These are phyloP conservation scores for Cymbidium sinense DNA, from an alignment of 106 monocot species.

Conservation along the genomic window DNA sequence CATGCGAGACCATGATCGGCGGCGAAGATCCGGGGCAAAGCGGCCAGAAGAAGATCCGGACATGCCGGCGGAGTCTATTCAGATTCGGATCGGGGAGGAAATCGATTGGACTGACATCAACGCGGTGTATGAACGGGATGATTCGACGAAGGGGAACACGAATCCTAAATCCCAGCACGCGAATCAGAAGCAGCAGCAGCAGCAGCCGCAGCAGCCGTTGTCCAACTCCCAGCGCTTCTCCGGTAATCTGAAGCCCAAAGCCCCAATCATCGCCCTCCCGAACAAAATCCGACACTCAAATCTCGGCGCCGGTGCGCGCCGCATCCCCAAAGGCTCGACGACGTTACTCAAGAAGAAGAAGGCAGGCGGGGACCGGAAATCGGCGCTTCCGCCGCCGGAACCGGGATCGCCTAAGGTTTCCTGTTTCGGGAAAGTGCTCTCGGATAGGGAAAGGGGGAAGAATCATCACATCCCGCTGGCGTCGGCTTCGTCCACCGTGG, in stretches of 20 bases:
- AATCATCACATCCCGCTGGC: background rate
- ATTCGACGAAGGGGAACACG: constrained; percentile 62
- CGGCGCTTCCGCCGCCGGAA: constrained; percentile 20
- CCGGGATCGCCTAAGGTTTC: constrained; percentile 75
- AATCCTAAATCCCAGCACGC: constrained; percentile 54
- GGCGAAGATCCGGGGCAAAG: background rate
- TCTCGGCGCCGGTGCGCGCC: constrained; percentile 25
- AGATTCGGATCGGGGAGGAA: constrained; percentile 16
- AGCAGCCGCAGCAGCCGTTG: background rate
- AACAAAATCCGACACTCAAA: constrained; percentile 49
- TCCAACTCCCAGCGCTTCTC: constrained; percentile 60
- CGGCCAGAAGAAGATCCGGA: constrained; percentile 13
- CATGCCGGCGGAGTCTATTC: constrained; percentile 32
- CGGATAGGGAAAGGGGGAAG: constrained; percentile 24
- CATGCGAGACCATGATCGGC: constrained; percentile 14
- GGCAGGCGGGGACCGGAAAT: background rate
- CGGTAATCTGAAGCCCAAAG: constrained; percentile 46
- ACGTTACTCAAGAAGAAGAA: constrained; percentile 34
- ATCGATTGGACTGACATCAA: constrained; percentile 17
- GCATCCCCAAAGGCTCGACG: constrained; percentile 11
- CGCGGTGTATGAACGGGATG: constrained; percentile 56
- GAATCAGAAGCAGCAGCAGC: constrained; percentile 1
- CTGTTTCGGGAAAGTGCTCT: constrained; percentile 64
- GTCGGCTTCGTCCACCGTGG: background rate
- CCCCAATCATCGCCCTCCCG: constrained; percentile 64